Evolutionary conservation across 192 early-diverging fungal genomes (phyloP), one percentile per base, ranked within the genome.

Genomic region (Linnemannia zychae): DNA sequence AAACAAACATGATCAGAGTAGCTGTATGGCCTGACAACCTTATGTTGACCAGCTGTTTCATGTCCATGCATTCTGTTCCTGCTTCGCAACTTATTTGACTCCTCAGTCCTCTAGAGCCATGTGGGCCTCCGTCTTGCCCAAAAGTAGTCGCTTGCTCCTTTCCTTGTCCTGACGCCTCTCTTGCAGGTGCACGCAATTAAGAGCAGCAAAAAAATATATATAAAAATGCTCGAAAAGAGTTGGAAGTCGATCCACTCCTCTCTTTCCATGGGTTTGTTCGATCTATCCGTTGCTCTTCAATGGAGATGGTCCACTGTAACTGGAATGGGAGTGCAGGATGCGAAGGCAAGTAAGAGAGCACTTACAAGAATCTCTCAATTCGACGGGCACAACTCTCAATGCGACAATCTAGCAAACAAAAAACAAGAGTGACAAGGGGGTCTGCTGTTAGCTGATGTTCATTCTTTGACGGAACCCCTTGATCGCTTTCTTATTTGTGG

Each of bases 361-460:
- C 86, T 76, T 87, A 87, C 86, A 79, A 40, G 77, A 82, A 34
- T 87, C 86, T 46, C 79, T 66, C 52, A 87, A 53, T 40, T 87
- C 86, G 46, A 82, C 69, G 31, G 86, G 86, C 36, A 87, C 72
- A 15, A 87, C 86, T 36, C 86, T 71, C 28, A 87, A 63, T 24
- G 86, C 86, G 38, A 87, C 69, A 52, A 87, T 75, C 83, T 85
- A 85, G 34, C 44, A 31, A 22, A 9, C 2, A 74, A 37, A 79
- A 0, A 68, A 33, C n/a, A 52, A 53, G 18, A n/a, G 63, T n/a
- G 34, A 7, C 9, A 63, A 20, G n/a, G 5, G 9, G n/a, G 53
- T n/a, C 20, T 68, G 47, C 33, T 36, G 33, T 67, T 76, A 24
- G 20, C 5, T 71, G 24, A 47, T 47, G 24, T 49, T 20, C 13